Conservation (phyloP, 2,329 filamentous ascomycete genomes). For the Camillea tinctor region DNA sequence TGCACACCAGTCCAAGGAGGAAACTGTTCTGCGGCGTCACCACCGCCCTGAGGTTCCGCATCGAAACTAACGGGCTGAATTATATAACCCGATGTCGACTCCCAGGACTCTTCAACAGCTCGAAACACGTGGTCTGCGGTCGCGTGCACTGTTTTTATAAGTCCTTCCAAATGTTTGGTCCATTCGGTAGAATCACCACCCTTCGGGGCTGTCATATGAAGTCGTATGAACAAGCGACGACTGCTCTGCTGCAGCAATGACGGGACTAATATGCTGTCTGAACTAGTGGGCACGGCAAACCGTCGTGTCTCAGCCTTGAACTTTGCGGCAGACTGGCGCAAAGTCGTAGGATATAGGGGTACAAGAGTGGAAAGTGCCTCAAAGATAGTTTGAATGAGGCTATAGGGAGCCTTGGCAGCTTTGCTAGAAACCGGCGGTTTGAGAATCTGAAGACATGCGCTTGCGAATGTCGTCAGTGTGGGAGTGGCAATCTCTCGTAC, state of each 20-base stretch:
- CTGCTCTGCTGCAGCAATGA: constrained; percentile 55
- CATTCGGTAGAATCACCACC: constrained; percentile 76
- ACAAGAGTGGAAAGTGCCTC: constrained; percentile 70
- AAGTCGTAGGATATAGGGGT: constrained; percentile 78
- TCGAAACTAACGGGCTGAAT: constrained; percentile 44
- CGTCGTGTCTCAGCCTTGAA: constrained; percentile 59
- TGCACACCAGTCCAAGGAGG: constrained; percentile 72
- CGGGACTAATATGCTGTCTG: constrained; percentile 48
- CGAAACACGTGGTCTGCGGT: constrained; percentile 78
- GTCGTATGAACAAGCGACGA: constrained; percentile 64
- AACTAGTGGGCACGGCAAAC: constrained; percentile 64
- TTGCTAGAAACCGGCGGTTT: constrained; percentile 43
- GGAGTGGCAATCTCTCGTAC: constrained; percentile 86
- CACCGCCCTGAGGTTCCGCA: constrained; percentile 47
- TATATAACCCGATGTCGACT: constrained; percentile 58
- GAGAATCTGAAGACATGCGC: constrained; percentile 67
- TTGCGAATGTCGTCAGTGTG: constrained; percentile 71
- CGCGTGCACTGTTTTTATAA: constrained; percentile 64
- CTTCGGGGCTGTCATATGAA: constrained; percentile 81
- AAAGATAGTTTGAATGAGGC: constrained; percentile 65
- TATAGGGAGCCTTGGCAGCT: constrained; percentile 39
- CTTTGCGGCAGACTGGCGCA: constrained; percentile 72
- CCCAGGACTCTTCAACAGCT: constrained; percentile 78
- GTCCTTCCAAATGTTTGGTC: constrained; percentile 61
- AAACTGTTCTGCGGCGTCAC: constrained; percentile 49